These are phyloP conservation scores for Penicilliopsis zonata DNA, from an alignment of 495 filamentous ascomycete genomes.

Conservation along the genomic window DNA sequence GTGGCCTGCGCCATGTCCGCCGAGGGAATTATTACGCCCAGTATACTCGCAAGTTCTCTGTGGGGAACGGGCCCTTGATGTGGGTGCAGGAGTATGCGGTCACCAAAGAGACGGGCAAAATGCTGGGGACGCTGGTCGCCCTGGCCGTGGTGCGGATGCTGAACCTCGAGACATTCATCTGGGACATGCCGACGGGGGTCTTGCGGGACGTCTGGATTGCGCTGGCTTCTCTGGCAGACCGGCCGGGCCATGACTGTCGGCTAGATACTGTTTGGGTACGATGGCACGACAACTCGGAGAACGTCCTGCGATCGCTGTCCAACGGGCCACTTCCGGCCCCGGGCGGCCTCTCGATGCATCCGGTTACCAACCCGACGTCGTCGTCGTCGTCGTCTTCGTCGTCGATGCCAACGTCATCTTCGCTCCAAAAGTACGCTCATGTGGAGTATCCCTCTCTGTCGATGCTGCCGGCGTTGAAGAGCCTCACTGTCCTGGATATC, in stretches of 20 bases:
- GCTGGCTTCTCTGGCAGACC: slow-evolving; percentile 58
- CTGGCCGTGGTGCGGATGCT: slow-evolving; percentile 75
- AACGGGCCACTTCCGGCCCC: no score
- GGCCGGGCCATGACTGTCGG: slow-evolving; percentile 48
- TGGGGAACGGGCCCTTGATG: slow-evolving; percentile 73
- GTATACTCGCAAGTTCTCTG: slow-evolving; percentile 78
- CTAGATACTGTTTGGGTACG: slow-evolving; percentile 76
- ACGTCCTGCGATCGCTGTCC: slow-evolving; percentile 21
- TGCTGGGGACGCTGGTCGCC: slow-evolving; percentile 87
- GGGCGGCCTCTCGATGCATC: slow-evolving; percentile 11
- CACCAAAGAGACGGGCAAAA: slow-evolving; percentile 81
- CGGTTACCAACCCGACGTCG: slow-evolving; percentile 5
- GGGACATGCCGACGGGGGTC: slow-evolving; percentile 95
- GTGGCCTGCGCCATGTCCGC: slow-evolving; percentile 12
- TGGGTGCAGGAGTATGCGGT: slow-evolving; percentile 85
- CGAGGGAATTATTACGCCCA: slow-evolving; percentile 74
- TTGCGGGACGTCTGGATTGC: slow-evolving; percentile 80
- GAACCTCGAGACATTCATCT: slow-evolving; percentile 81
- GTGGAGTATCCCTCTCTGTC: slow-evolving; percentile 84
- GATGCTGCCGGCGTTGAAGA: slow-evolving; percentile 68
- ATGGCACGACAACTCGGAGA: slow-evolving; percentile 72
- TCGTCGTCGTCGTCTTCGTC: slow-evolving; percentile 3
- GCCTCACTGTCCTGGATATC: slow-evolving; percentile 74
- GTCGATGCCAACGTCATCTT: slow-evolving; percentile 3
- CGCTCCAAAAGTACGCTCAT: slow-evolving; percentile 29